Evolutionary conservation across 139 green algal species (phyloP), one percentile per base, ranked within the genome.

Genomic region (Astrephomene gubernaculifera): DNA sequence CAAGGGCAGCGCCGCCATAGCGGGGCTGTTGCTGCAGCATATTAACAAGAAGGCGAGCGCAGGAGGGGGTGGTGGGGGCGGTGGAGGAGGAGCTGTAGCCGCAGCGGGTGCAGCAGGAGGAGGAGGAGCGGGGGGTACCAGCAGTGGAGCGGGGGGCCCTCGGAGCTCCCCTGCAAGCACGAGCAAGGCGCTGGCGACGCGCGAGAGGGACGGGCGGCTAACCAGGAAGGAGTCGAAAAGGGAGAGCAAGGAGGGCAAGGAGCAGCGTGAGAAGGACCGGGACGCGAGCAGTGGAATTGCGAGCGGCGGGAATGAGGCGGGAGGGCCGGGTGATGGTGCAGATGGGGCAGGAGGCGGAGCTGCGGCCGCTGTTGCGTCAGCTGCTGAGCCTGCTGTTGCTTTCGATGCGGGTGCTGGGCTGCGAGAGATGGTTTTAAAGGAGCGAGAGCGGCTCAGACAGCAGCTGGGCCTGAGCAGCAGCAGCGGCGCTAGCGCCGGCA

Each of bases 371-470:
- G 29, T 5, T 9, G 36, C 36, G 33, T 2, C 69, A 10, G 21
- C 54, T 3, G n/a, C 63, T 60, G 87, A 90, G 76, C 75, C 87
- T 8, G 68, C 54, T 5, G 43, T 88, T 25, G 87, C 87, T 0
- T 38, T 87, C 4, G 87, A 90, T 41, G 87, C 87, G 27, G 87
- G 87, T 2, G 76, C 87, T n/a, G 82, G 82, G 36, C 65, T 88
- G 63, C 70, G 65, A 27, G 69, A 87, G 67, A 87, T 87, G 80
- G 81, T 90, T 21, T 33, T 74, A 1, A 2, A 10, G 61, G 87
- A 90, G 70, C 75, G 87, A 24, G 87, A 90, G 78, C 45, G 41
- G 38, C 71, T 90, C 57, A 45, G 87, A 49, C 87, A 90, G 87
- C 63, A 87, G 70, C 25, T 86, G 69, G 87, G 87, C 0, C 69